Evolutionary conservation across 805 yeast species (phyloP), one percentile per base, ranked within the genome.

Genomic region (Starmerella davenportii): DNA sequence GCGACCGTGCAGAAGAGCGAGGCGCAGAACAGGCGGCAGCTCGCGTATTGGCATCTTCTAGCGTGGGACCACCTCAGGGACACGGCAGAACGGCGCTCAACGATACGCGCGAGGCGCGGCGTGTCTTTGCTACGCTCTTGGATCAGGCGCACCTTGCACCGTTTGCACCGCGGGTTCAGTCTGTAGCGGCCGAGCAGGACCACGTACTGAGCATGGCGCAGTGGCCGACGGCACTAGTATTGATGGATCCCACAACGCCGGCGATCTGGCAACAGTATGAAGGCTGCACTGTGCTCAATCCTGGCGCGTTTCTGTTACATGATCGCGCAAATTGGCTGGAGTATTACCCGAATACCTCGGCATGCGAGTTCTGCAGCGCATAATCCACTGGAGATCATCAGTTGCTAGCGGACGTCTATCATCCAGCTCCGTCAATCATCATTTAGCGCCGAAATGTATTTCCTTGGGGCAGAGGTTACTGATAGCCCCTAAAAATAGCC

Each of bases 121-220:
- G 76, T 50, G 57, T 84, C 2, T 80, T 78, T 15, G 76, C 79
- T 45, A 84, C 95, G 0, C 43, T 90, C 1, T 57, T 90, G 11
- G 93, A 81, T 51, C 99, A 90, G 58, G 90, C 90, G 1, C 78
- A 73, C 51, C 55, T 90, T 34, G 78, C 90, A 24, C 98, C 98
- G 11, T 82, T 85, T 51, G 60, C 73, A 2, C 57, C 63, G 16
- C 57, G 63, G 18, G 59, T 70, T 21, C 68, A 80, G 43, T 79
- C 92, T 0, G 63, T 80, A 1, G 61, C 70, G 17, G 70, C 92
- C 63, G 75, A 74, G 42, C 69, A 69, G 49, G 93, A 81, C 52
- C 74, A 74, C 46, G 60, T 72, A 4, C 61, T 87, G 44, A 65
- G 76, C 18, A 55, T 90, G 37, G 69, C 76, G 34, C 96, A 95